A percentile compares a stretch with the other conserved stretches of the same genome.
These are phyloP conservation scores for Mimosa bimucronata DNA, from an alignment of 306 rosid species.

Conservation along the genomic window DNA sequence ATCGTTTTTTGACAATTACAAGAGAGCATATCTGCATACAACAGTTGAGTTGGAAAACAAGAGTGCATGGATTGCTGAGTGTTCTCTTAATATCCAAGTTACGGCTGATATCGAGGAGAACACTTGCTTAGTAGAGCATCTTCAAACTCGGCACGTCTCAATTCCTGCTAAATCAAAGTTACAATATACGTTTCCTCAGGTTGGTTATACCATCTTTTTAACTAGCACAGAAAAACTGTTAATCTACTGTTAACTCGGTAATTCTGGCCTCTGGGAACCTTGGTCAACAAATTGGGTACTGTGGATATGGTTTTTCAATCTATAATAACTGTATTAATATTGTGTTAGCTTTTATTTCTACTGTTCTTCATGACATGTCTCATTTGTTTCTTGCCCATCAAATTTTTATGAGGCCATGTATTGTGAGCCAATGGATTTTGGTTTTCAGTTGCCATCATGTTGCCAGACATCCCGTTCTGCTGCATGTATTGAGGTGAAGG, in stretches of 20 bases:
- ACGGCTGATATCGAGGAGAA: conserved; percentile 67
- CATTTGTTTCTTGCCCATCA: conserved; percentile 9
- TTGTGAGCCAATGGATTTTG: conserved; percentile 19
- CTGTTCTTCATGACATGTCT: conserved; percentile 8
- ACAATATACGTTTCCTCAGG: conserved; percentile 85
- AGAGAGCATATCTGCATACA: conserved; percentile 77
- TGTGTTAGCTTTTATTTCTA: not conserved
- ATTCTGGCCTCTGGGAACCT: not conserved
- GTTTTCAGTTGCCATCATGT: conserved; percentile 11
- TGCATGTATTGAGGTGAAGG: conserved; percentile 26
- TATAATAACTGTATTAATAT: conserved; percentile 13
- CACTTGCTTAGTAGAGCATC: conserved; percentile 74
- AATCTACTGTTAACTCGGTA: conserved; percentile 9
- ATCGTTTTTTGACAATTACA: conserved; percentile 73
- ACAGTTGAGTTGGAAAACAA: conserved; percentile 80
- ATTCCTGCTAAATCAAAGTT: conserved; percentile 66
- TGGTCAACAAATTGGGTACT: conserved; percentile 5
- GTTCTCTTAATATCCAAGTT: conserved; percentile 85
- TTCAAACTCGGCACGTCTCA: conserved; percentile 65
- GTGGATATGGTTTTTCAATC: conserved; percentile 21
- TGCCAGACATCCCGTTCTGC: conserved; percentile 26
- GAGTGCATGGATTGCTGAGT: conserved; percentile 71
- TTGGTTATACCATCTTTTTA: conserved; percentile 39
- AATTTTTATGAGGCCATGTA: conserved; percentile 3
- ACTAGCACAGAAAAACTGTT: conserved; percentile 29